phyloP scores from a whole-genome alignment of 345 rosid genomes.

The Rhodamnia rubescens region DNA sequence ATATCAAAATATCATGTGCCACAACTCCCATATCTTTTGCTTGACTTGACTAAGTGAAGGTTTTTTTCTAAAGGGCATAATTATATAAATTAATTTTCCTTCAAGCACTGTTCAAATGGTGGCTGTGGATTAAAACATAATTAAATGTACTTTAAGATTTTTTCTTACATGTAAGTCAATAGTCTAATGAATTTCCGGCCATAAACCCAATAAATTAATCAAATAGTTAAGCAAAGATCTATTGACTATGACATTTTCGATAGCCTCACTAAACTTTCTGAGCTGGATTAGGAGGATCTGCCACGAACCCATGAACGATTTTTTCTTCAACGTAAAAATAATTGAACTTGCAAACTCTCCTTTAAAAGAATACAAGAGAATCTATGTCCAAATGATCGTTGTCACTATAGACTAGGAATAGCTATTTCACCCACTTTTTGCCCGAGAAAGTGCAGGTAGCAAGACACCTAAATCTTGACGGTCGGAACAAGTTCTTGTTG shows the following conservation, averaged over 20 bases:
- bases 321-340: not conserved
- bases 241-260: not conserved
- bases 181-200: not conserved
- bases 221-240: not conserved
- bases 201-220: not conserved
- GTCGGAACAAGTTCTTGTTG: not conserved
- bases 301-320: not conserved
- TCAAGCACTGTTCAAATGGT: not conserved
- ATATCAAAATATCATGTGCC: not conserved
- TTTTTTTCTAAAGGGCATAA: not conserved
- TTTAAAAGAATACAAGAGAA: not conserved
- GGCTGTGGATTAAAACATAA: not conserved
- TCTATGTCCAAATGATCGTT: not conserved
- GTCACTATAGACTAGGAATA: not conserved
- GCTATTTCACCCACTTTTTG: not conserved
- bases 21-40: not conserved
- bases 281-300: not conserved
- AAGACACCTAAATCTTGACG: not conserved
- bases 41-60: not conserved
- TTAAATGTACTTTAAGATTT: not conserved
- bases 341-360: not conserved
- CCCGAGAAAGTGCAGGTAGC: not conserved
- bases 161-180: not conserved
- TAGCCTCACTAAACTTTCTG: not conserved
- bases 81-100: not conserved